A percentile compares a stretch with the other conserved stretches of the same genome.
phyloP scores from a whole-genome alignment of 306 rosid genomes.

The Bauhinia variegata region DNA sequence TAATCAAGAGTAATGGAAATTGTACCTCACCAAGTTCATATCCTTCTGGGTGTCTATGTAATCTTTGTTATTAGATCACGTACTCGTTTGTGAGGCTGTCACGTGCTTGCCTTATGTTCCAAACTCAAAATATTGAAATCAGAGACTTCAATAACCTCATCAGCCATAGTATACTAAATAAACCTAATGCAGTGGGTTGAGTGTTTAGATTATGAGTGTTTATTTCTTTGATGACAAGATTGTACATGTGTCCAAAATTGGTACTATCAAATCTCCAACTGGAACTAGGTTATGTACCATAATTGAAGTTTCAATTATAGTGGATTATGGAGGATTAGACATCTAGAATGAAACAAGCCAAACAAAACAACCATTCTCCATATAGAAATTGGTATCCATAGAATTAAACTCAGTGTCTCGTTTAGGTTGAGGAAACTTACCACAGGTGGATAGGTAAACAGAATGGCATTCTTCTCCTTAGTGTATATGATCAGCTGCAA shows the following conservation, averaged over 20 bases:
- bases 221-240: too few species aligned
- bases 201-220: neutral
- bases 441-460: conserved; percentile 81
- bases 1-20: too few species aligned
- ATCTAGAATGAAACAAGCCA: conserved; percentile 14
- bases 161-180: neutral
- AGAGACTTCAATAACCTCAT: neutral
- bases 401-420: conserved; percentile 1
- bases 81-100: too few species aligned
- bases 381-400: neutral
- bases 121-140: too few species aligned
- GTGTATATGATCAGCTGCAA: conserved; percentile 84
- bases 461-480: conserved; percentile 91
- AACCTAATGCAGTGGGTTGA: conserved; percentile 6
- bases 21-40: too few species aligned
- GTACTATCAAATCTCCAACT: conserved; percentile 11
- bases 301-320: neutral
- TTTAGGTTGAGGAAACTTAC: conserved; percentile 51
- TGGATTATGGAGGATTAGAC: conserved; percentile 1
- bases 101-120: too few species aligned
- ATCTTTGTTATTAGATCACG: too few species aligned
- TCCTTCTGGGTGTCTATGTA: too few species aligned
- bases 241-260: conserved; percentile 9
- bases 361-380: conserved; percentile 22
- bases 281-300: neutral